Base-by-base conservation (phyloP, 1,284 basidiomycete genomes). In the Tilletiopsis washingtonensis region DNA sequence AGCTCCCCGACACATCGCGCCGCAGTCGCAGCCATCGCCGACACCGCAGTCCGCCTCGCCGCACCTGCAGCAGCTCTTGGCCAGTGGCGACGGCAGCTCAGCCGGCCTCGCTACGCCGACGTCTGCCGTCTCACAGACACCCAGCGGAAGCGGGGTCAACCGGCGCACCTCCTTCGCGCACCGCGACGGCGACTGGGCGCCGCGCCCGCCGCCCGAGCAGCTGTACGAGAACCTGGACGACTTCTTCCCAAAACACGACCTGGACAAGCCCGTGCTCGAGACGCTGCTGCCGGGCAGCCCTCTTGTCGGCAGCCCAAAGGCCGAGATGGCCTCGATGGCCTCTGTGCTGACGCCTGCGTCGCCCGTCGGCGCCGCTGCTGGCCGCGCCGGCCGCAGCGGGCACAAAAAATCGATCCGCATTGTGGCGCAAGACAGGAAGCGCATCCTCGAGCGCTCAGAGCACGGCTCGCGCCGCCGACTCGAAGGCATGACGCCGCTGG, bases 191-290 rank as follows among this genome's bases (percentile, higher is more conserved):
- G 74, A 74, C 46, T 77, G 76, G 76, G 75, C 76, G 0, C 82
- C 86, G 58, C 86, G 94, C 68, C 94, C 94, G 12, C 83, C 85
- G 26, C 84, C 91, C 0, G 94, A 98, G 71, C 86, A 88, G 65
- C 84, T 99, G 48, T 91, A 91, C 73, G 87, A 97, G 50, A 84
- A 87, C 49, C 79, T 98, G 5, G 88, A 97, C 65, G 84, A 87
- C 59, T 96, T 89, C 78, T 99, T 99, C 79, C 91, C 91, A 0
- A 84, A 87, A 61, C 88, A 96, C 71, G 91, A 98, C 70, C 81
- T 98, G 44, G 94, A 98, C 75, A 86, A 88, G 70, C 93, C 93
- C 1, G 84, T 98, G 52, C 86, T 97, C 50, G 91, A 97, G 59
- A 79, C 80, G 11, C 83, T 85, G 1, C 71, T 65, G 0, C 87